Evolutionary conservation across 2,329 filamentous ascomycete species (phyloP).

Genomic region (Westerdykella aurantiaca): DNA sequence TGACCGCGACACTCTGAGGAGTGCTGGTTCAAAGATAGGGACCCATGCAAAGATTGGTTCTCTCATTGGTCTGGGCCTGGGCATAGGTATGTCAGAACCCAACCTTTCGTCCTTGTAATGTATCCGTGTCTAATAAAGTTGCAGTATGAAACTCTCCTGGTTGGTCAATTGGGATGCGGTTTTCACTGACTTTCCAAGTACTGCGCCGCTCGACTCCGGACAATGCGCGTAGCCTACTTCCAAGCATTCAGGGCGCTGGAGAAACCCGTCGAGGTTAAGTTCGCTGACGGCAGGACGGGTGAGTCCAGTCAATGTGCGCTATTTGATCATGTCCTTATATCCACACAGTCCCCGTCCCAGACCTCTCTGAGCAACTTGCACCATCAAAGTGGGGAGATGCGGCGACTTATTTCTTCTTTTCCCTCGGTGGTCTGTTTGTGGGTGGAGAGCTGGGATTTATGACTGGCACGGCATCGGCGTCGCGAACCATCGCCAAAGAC

Average conservation of each 20-base stretch:
- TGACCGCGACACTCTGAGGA: conserved; percentile 54
- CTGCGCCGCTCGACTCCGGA: conserved; percentile 51
- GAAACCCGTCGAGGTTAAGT: conserved; percentile 57
- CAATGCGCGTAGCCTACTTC: conserved; percentile 54
- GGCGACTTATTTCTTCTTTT: conserved; percentile 59
- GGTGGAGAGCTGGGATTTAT: conserved; percentile 60
- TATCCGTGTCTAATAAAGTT: background rate
- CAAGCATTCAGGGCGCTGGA: conserved; percentile 56
- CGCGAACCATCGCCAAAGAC: conserved; percentile 49
- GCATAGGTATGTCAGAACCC: conserved; percentile 34
- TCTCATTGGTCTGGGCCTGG: conserved; percentile 54
- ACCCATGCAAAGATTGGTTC: conserved; percentile 55
- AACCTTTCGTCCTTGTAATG: background rate
- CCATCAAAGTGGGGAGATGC: conserved; percentile 56
- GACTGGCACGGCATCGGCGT: conserved; percentile 51
- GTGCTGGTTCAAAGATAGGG: conserved; percentile 52
- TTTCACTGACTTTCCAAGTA: conserved; percentile 7
- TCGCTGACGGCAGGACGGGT: conserved; percentile 57
- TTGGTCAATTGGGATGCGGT: background rate
- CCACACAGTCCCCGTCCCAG: conserved; percentile 52
- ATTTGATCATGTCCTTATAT: background rate
- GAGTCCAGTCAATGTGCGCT: conserved; percentile 6
- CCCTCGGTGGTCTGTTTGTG: conserved; percentile 56
- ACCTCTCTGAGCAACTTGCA: conserved; percentile 53
- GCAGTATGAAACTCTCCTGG: conserved; percentile 26